Conservation (phyloP, 2,329 filamentous ascomycete species). For the Ceratocystis smalleyi region DNA sequence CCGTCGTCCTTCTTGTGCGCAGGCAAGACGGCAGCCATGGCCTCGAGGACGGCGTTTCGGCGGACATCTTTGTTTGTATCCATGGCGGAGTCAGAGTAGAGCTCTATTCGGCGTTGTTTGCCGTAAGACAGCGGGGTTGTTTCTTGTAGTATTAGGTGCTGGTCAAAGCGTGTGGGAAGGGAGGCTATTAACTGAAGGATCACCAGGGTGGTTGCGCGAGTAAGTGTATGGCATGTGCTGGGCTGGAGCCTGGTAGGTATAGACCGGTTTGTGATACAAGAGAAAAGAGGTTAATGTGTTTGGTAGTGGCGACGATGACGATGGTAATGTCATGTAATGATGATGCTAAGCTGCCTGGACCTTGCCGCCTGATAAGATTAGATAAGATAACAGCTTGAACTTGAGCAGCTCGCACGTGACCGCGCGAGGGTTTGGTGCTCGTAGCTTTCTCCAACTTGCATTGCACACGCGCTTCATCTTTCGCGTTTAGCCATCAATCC, state of each 20-base stretch:
- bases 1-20: conserved; percentile 37
- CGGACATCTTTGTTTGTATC: conserved; percentile 26
- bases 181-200: too few species aligned
- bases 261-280: too few species aligned
- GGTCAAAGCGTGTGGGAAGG: too few species aligned
- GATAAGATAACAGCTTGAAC: neutral
- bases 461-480: neutral
- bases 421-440: conserved; percentile 8
- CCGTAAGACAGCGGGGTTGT: too few species aligned
- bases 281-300: too few species aligned
- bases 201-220: too few species aligned
- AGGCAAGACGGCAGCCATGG: conserved; percentile 45
- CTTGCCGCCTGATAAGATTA: neutral
- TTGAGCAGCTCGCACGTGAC: conserved; percentile 7
- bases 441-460: neutral
- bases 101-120: neutral
- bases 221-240: too few species aligned
- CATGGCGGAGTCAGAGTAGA: neutral
- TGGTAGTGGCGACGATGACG: too few species aligned
- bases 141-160: too few species aligned
- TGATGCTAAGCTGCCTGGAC: too few species aligned
- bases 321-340: too few species aligned
- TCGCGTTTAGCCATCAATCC: neutral
- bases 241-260: too few species aligned
- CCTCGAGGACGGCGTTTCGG: conserved; percentile 33